A percentile compares a stretch with the other conserved stretches of the same genome.
These are phyloP conservation scores for Ophiorrhiza pumila DNA, from an alignment of 257 asterid genomes.

Conservation along the genomic window DNA sequence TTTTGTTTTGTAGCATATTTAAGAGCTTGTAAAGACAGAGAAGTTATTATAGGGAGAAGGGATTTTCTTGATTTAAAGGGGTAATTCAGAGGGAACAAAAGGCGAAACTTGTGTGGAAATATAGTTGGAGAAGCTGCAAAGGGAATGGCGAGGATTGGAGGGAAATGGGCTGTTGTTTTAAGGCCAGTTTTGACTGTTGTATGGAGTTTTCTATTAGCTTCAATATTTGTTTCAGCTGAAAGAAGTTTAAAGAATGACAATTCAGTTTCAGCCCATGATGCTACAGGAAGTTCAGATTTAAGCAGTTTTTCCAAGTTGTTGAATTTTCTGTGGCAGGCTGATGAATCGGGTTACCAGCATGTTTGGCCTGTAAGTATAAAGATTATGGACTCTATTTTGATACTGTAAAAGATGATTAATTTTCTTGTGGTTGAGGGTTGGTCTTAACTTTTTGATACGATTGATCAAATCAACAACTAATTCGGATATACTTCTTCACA, in stretches of 20 bases:
- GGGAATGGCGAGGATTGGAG: conserved; percentile 51
- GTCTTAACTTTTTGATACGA: neutral
- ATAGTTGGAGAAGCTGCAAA: neutral
- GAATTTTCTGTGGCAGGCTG: conserved; percentile 66
- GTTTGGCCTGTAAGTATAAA: conserved; percentile 88
- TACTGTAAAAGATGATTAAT: neutral
- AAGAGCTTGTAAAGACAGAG: neutral
- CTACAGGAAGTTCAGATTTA: conserved; percentile 39
- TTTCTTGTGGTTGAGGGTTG: neutral
- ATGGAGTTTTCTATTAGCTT: conserved; percentile 72
- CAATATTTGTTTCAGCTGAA: conserved; percentile 83
- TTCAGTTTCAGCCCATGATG: conserved; percentile 21
- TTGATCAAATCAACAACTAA: neutral
- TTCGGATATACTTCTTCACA: neutral
- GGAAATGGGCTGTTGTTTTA: conserved; percentile 60
- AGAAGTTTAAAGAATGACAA: conserved; percentile 56
- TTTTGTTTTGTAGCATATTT: neutral
- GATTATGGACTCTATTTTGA: conserved; percentile 1
- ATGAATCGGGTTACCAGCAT: conserved; percentile 73
- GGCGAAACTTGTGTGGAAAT: neutral
- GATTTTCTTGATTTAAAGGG: neutral
- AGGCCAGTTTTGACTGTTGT: conserved; percentile 53
- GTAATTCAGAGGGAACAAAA: neutral
- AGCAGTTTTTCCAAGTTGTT: conserved; percentile 28
- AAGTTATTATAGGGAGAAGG: neutral